Conservation (phyloP, 768 basidiomycete genomes). For the Xerocomellus amylosporus region DNA sequence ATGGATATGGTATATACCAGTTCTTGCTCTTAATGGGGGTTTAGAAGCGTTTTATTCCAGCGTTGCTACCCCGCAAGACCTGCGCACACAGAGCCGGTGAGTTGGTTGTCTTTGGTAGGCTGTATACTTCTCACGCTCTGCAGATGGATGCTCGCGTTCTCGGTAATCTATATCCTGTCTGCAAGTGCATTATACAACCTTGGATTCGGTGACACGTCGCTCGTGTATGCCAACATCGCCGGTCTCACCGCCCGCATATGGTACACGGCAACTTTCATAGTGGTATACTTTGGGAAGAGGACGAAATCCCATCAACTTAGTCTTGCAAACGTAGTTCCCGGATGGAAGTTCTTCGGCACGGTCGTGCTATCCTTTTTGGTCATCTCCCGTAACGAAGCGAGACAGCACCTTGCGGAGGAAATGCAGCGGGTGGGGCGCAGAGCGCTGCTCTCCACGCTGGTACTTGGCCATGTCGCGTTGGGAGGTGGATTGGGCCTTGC, state of each 20-base stretch:
- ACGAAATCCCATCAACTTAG: constrained; percentile 12
- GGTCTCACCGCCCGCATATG: constrained; percentile 62
- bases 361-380: constrained; percentile 23
- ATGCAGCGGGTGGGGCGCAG: constrained; percentile 11
- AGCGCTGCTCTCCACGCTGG: constrained; percentile 20
- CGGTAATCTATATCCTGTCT: constrained; percentile 59
- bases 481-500: constrained; percentile 25
- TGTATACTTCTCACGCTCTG: constrained; percentile 1
- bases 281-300: constrained; percentile 42
- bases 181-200: constrained; percentile 47
- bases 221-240: constrained; percentile 75
- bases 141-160: constrained; percentile 80
- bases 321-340: constrained; percentile 18
- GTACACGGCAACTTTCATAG: constrained; percentile 54
- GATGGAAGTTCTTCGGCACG: constrained; percentile 26
- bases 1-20: constrained; percentile 88
- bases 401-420: constrained; percentile 14
- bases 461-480: constrained; percentile 27
- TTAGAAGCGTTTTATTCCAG: constrained; percentile 89
- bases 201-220: constrained; percentile 59
- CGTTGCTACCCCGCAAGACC: constrained; percentile 62
- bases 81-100: constrained; percentile 66
- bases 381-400: constrained; percentile 21
- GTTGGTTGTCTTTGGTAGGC: constrained; percentile 12
- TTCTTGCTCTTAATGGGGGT: constrained; percentile 86